Conservation (phyloP, 352 stramenopile genomes). For the Phytophthora rubi region DNA sequence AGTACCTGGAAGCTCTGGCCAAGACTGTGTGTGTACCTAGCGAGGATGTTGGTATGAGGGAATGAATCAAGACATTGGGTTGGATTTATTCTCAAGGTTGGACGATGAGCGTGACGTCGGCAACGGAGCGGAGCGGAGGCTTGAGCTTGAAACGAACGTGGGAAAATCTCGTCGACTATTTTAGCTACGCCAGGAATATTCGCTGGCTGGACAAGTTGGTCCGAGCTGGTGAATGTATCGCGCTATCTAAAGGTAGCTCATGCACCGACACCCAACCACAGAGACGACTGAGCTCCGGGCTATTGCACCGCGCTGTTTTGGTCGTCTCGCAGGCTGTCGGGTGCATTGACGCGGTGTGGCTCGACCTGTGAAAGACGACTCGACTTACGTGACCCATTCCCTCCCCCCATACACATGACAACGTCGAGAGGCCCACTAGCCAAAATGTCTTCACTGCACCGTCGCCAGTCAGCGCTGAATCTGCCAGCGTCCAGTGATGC, state of each 20-base stretch:
- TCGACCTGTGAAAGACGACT: conserved; percentile 24
- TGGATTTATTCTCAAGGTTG: neutral
- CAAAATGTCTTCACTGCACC: conserved; percentile 54
- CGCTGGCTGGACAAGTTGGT: neutral
- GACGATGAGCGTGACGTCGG: neutral
- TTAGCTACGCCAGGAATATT: conserved; percentile 29
- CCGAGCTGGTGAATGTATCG: conserved; percentile 12
- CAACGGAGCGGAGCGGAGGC: neutral
- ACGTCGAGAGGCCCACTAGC: conserved; percentile 30
- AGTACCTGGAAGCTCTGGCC: conserved; percentile 31
- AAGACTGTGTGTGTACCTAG: conserved; percentile 33
- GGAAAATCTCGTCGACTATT: conserved; percentile 30
- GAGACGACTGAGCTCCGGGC: conserved; percentile 31
- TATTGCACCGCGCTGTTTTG: conserved; percentile 20
- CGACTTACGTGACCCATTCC: conserved; percentile 10
- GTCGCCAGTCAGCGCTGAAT: conserved; percentile 51
- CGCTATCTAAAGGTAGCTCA: conserved; percentile 36
- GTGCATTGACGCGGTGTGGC: conserved; percentile 26
- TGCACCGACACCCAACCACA: conserved; percentile 24
- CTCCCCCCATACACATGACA: conserved; percentile 32
- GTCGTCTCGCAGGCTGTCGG: conserved; percentile 10
- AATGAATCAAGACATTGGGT: conserved; percentile 23
- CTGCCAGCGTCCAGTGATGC: conserved; percentile 21
- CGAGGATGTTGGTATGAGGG: conserved; percentile 29
- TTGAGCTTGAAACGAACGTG: conserved; percentile 33